Base-by-base conservation (phyloP, 768 basidiomycete genomes). In the Termitomyces bulborhizus region DNA sequence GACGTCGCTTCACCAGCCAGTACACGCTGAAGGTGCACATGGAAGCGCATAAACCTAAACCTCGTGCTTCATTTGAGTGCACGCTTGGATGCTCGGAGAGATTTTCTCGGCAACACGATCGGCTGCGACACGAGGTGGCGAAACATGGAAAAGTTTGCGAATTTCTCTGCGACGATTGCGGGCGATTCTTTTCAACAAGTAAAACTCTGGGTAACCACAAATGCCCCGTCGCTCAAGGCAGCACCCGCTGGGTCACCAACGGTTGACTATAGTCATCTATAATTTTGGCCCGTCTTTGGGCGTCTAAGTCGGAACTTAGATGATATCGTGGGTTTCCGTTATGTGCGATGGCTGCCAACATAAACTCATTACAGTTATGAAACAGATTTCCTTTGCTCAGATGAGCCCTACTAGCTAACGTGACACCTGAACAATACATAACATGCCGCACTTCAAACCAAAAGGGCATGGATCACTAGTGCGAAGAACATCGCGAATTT, bases 71-170 rank as follows among this genome's bases (percentile, higher is more conserved):
- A 1, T 80, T 78, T 59, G 75, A 75, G 16, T 81, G 81, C 62
- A 78, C 78, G 6, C 69, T 76, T n/a, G 81, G 81, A 13, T 83
- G 81, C 62, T 68, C 71, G 6, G 80, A 81, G 64, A 71, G 71
- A 9, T 83, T 83, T 65, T 81, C 80, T 32, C 68, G 81, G 48
- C 80, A 80, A 55, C 81, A 83, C 58, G 81, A 83, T 57, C 69
- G 79, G 34, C 72, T 83, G 12, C 74, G 81, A 51, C 81, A 83
- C 56, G 81, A 83, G 63, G 80, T 83, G 5, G 76, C 77, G 8
- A 80, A 83, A 62, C 81, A 83, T 56, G 76, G 77, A 13, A 80
- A 80, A 60, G 59, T 81, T 43, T 83, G 81, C 68, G 80, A 81
- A 57, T 80, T 78, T 62, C 65, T 68, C 1, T 83, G 81, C 59